Base-by-base conservation (phyloP, 2,329 filamentous ascomycete species). In the Magnaporthiopsis incrustans region DNA sequence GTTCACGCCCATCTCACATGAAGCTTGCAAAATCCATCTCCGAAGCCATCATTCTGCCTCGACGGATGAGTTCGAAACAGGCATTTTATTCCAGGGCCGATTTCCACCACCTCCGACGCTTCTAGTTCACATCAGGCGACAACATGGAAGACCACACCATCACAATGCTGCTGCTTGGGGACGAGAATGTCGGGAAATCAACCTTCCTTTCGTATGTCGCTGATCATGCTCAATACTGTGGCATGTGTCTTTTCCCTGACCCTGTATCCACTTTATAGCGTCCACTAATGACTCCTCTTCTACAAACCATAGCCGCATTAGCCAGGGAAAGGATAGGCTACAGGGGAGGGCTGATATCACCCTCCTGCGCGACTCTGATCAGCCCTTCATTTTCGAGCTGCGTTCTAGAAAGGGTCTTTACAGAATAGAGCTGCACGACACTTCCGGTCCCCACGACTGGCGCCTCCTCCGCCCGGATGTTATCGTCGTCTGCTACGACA, bases 401-500 rank as follows among this genome's bases (percentile, higher is more conserved):
- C 76, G 75, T 63, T 77, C 79, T 57, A 75, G 77, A 67, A 80
- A 76, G 59, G 70, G 76, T 15, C 73, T 75, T 11, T 85, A 82
- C 69, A 78, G 82, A 32, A 77, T 88, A 67, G 82, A 86, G 70
- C 85, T 87, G 69, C 82, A 80, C 67, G 85, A 88, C 70, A 87
- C 85, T 1, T 79, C 81, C 11, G 79, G 78, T 68, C 84, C 85
- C 5, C 80, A 83, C 30, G 82, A 79, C 70, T 88, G 85, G 85
- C 80, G 77, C 60, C 75, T 82, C n/a, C 75, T 87, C 25, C 77
- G 78, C 18, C 85, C 85, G 0, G 81, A 88, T 71, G 74, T 87
- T 35, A 74, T 87, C 62, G 75, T 87, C 33, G 74, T 87, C 65
- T 87, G 85, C 73, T 88, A 84, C 69, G 85, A 87, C 69, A 85